Percentiles rank a stretch among this genome's conserved stretches.
Evolutionary conservation across 441 rosid species (phyloP).

Genomic region (Flueggea neowawraea): DNA sequence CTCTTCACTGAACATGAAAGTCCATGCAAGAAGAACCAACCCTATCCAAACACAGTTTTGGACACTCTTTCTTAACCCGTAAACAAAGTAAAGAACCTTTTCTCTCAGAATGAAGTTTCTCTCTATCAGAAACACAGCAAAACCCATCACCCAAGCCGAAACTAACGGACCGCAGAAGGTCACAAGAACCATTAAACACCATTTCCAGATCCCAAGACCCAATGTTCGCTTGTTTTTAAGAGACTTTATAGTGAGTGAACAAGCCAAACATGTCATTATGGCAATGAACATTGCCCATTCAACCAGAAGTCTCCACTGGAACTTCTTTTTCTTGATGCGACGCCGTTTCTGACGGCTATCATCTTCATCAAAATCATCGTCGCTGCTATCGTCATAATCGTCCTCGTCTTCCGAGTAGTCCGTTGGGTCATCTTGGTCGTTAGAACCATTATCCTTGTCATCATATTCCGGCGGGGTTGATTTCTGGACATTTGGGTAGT

Average conservation of each 20-base stretch:
- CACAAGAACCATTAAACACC: constrained; percentile 42
- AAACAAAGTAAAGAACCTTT: constrained; percentile 56
- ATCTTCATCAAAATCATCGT: neutral
- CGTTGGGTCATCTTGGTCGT: constrained; percentile 14
- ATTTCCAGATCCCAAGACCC: constrained; percentile 49
- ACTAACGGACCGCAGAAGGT: constrained; percentile 44
- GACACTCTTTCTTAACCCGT: constrained; percentile 40
- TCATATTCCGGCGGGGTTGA: constrained; percentile 5
- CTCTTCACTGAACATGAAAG: constrained; percentile 34
- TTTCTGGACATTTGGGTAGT: constrained; percentile 3
- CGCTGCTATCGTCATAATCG: neutral
- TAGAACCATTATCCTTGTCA: constrained; percentile 23
- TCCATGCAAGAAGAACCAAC: constrained; percentile 47
- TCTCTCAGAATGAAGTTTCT: constrained; percentile 45
- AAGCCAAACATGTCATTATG: constrained; percentile 28
- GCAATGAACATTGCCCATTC: constrained; percentile 32
- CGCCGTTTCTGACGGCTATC: neutral
- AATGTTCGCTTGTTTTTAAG: constrained; percentile 14
- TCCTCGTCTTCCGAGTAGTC: constrained; percentile 1
- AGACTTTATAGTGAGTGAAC: constrained; percentile 24
- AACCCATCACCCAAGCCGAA: constrained; percentile 41
- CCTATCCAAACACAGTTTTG: constrained; percentile 45
- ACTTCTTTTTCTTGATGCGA: constrained; percentile 15
- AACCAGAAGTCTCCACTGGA: constrained; percentile 25
- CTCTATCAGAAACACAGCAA: constrained; percentile 41